Evolutionary conservation across 768 basidiomycete species (phyloP).

Genomic region (Suillus cothurnatus): DNA sequence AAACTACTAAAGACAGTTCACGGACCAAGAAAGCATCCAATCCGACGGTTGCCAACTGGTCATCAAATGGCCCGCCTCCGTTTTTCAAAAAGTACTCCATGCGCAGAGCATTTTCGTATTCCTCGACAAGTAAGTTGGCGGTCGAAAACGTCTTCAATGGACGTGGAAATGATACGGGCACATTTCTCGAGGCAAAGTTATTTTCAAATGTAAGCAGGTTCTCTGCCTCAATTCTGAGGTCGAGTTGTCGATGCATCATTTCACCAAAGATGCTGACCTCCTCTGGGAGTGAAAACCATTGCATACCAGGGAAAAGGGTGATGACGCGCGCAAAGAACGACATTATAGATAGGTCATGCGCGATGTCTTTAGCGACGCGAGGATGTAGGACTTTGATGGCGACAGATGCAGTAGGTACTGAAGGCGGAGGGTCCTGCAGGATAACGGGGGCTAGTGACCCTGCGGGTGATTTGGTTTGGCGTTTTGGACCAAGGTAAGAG

Average conservation of each 20-base stretch:
- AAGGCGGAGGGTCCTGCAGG: conserved; percentile 58
- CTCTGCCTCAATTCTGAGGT: conserved; percentile 86
- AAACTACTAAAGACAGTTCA: conserved; percentile 14
- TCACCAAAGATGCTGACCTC: conserved; percentile 93
- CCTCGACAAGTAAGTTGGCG: conserved; percentile 83
- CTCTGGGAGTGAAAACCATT: conserved; percentile 95
- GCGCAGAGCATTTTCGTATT: conserved; percentile 90
- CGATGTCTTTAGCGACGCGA: conserved; percentile 75
- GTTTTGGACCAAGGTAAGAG: conserved; percentile 78
- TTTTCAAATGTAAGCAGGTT: conserved; percentile 84
- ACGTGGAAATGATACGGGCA: conserved; percentile 87
- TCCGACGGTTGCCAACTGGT: conserved; percentile 87
- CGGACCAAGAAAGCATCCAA: conserved; percentile 93
- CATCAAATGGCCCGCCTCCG: conserved; percentile 91
- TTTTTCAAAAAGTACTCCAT: conserved; percentile 85
- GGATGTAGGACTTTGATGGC: conserved; percentile 98
- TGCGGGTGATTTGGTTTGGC: conserved; percentile 47
- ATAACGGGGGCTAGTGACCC: conserved; percentile 55
- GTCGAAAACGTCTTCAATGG: conserved; percentile 85
- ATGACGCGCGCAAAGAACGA: conserved; percentile 82
- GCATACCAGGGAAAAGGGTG: conserved; percentile 85
- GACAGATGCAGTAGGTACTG: conserved; percentile 82
- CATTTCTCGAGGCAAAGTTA: conserved; percentile 79
- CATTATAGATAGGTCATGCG: conserved; percentile 94
- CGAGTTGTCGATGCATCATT: conserved; percentile 97